Conservation (phyloP, 495 filamentous ascomycete species). For the Hypoxylon lienhwacheense region DNA sequence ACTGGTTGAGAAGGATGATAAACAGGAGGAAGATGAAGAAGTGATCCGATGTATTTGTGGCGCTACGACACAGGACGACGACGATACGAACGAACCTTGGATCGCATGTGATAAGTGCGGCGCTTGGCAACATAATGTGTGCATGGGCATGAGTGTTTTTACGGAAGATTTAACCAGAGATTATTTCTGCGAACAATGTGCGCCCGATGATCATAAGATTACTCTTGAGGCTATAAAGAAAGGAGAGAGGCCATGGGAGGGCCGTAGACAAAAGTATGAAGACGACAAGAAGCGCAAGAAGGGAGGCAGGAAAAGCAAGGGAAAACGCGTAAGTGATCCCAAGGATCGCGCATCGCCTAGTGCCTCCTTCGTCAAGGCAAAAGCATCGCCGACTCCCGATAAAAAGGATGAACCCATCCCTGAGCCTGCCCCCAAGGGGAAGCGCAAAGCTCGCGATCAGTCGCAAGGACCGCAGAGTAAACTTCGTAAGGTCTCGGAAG, state of each 20-base stretch:
- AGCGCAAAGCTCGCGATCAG: constrained; percentile 40
- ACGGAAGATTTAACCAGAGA: constrained; percentile 70
- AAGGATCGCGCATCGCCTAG: constrained; percentile 49
- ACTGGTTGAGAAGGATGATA: constrained; percentile 58
- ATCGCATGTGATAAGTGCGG: constrained; percentile 90
- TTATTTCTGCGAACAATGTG: constrained; percentile 91
- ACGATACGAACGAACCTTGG: constrained; percentile 77
- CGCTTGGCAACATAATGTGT: constrained; percentile 96
- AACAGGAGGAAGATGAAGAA: constrained; percentile 59
- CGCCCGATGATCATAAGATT: constrained; percentile 75
- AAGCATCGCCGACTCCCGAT: constrained; percentile 47
- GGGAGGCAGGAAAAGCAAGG: constrained; percentile 53
- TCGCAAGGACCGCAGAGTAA: constrained; percentile 49
- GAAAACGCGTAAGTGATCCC: constrained; percentile 53
- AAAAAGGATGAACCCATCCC: constrained; percentile 46
- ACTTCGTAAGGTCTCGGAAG: constrained; percentile 55
- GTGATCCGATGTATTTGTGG: constrained; percentile 94
- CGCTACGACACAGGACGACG: constrained; percentile 78
- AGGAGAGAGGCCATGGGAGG: constrained; percentile 88
- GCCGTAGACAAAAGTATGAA: constrained; percentile 58
- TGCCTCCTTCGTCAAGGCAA: constrained; percentile 35
- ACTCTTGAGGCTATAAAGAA: constrained; percentile 71
- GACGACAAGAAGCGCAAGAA: constrained; percentile 54
- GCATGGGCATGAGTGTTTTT: constrained; percentile 81
- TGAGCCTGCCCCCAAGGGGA: constrained; percentile 40